Evolutionary conservation across 169 alveolate genomes (phyloP), one percentile per base, ranked within the genome.

Genomic region (Cryptosporidium sp.): DNA sequence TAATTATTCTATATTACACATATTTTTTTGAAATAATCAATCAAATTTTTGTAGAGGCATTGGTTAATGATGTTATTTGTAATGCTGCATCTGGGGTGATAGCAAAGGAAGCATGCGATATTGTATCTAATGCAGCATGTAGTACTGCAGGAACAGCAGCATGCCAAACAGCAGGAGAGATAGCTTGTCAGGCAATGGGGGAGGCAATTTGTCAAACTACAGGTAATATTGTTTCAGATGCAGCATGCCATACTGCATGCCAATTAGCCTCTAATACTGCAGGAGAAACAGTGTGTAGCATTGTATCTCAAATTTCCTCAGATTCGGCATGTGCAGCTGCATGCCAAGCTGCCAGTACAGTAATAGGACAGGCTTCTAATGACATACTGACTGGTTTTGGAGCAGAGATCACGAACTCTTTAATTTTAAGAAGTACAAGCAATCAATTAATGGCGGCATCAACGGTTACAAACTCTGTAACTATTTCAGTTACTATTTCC

Each of bases 241-340:
- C 89, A 41, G 58, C 48, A 29, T 62, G 89, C 31, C 89, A 80
- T 43, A 50, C 75, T 62, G 89, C 89, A 14, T 73, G 86, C 45
- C 86, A 73, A 35, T 9, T 73, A 35, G 89, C 69, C n/a, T 41
- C 89, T 8, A 80, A 62, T 39, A 59, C 69, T 2, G 75, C 45
- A 26, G 33, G 61, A n/a, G 89, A 80, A 33, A n/a, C 89, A 6
- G 51, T 50, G 48, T 80, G 73, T 12, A 62, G 52, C 12, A 43
- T 73, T 29, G 59, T 73, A n/a, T 73, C 86, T n/a, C 86, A 73
- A n/a, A 23, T 73, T 6, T 33, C 86, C 18, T 52, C 86, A n/a
- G 86, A 73, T 37, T 29, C 58, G 2, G 70, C 71, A 31, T 73
- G 86, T 35, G 51, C 26, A 14, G 71, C 71, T 16, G 86, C 86